Evolutionary conservation across 108 stramenopile genomes (phyloP).

Genomic region (Bacterosira constricta): DNA sequence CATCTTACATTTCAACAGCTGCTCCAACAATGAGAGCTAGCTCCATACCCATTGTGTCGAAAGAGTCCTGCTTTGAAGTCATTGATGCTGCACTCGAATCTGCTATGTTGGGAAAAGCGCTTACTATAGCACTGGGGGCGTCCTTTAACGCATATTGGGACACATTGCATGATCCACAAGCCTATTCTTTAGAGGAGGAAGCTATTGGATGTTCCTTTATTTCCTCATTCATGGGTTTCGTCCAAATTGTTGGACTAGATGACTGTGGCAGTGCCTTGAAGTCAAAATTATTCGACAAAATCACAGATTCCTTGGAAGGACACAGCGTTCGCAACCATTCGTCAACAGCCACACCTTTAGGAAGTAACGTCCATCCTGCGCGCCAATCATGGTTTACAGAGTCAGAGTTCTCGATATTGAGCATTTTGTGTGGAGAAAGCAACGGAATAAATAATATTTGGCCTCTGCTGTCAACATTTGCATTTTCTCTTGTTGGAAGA

Average conservation of each 20-base stretch:
- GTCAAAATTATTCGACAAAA: not conserved
- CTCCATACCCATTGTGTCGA: slow-evolving; percentile 30
- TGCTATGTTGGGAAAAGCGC: slow-evolving; percentile 10
- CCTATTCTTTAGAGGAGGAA: slow-evolving; percentile 32
- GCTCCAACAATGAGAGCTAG: slow-evolving; percentile 30
- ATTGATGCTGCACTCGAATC: slow-evolving; percentile 27
- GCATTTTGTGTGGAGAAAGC: slow-evolving; percentile 39
- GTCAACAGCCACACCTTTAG: not conserved
- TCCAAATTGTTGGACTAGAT: not conserved
- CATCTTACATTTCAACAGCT: slow-evolving; percentile 38
- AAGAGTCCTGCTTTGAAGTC: slow-evolving; percentile 24
- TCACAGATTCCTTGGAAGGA: slow-evolving; percentile 3
- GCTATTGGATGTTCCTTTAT: slow-evolving; percentile 42
- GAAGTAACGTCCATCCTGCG: slow-evolving; percentile 16
- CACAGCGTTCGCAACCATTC: not conserved
- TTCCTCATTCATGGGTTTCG: slow-evolving; percentile 36
- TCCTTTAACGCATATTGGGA: slow-evolving; percentile 35
- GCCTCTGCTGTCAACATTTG: slow-evolving; percentile 43
- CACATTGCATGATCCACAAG: not conserved
- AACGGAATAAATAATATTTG: slow-evolving; percentile 2
- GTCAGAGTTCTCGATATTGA: slow-evolving; percentile 60
- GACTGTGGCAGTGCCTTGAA: not conserved
- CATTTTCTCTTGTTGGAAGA: slow-evolving; percentile 65
- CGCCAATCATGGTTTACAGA: slow-evolving; percentile 64
- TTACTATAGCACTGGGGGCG: slow-evolving; percentile 25